These are phyloP conservation scores for Aspergillus fumigatiaffinis DNA, from an alignment of 2,329 filamentous ascomycete species.

Conservation along the genomic window DNA sequence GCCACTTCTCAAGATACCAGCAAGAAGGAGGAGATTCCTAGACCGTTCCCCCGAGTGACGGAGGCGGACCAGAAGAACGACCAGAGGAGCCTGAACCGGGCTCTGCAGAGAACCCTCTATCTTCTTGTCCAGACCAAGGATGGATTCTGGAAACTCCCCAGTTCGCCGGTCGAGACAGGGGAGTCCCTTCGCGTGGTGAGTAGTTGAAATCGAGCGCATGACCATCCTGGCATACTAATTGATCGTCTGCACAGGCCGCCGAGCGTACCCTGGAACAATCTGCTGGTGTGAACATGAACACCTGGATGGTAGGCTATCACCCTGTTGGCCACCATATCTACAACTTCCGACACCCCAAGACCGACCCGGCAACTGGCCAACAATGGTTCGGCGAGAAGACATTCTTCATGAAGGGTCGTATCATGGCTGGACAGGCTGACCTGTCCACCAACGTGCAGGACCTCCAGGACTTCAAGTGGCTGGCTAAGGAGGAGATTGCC, in stretches of 20 bases:
- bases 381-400: constrained; percentile 68
- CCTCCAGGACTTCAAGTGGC: constrained; percentile 82
- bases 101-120: constrained; percentile 79
- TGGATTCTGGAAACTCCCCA: constrained; percentile 78
- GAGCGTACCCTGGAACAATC: constrained; percentile 71
- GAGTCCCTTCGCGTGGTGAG: constrained; percentile 82
- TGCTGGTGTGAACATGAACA: constrained; percentile 95
- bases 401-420: constrained; percentile 94
- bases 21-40: constrained; percentile 64
- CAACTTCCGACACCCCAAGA: constrained; percentile 49
- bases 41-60: constrained; percentile 65
- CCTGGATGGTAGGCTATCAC: constrained; percentile 89
- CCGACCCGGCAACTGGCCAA: constrained; percentile 35
- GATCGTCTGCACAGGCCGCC: constrained; percentile 61
- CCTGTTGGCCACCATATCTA: constrained; percentile 76
- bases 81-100: constrained; percentile 70
- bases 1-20: constrained; percentile 37
- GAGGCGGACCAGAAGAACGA: constrained; percentile 77
- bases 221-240: constrained; percentile 1
- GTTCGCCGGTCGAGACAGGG: constrained; percentile 61
- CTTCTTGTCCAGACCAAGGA: constrained; percentile 70
- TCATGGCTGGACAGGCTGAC: constrained; percentile 94
- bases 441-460: constrained; percentile 67
- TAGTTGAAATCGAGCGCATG: constrained; percentile 13
- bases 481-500: constrained; percentile 82